Evolutionary conservation across 805 yeast genomes (phyloP).

Genomic region (Ogataea kodamae): DNA sequence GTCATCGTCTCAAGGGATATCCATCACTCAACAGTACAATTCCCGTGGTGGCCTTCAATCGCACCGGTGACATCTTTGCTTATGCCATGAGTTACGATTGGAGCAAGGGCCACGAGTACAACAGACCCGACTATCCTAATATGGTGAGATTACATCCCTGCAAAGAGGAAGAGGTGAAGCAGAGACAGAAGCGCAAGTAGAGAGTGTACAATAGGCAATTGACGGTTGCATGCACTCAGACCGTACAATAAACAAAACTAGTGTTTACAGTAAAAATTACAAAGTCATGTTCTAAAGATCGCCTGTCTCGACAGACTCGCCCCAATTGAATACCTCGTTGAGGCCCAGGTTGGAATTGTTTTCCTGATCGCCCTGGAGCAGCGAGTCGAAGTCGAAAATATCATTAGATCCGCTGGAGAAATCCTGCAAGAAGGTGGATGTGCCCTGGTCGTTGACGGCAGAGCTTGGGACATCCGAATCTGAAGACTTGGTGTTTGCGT

Average conservation of each 20-base stretch:
- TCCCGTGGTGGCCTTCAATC: constrained; percentile 75
- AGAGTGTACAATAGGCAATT: too few relatives aligned
- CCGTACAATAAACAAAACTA: constrained; percentile 6
- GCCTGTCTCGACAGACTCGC: constrained; percentile 40
- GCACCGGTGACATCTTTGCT: constrained; percentile 80
- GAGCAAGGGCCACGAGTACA: constrained; percentile 84
- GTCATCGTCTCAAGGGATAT: constrained; percentile 79
- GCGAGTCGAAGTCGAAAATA: constrained; percentile 42
- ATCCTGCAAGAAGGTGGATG: constrained; percentile 25
- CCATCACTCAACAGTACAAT: constrained; percentile 67
- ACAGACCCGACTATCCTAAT: constrained; percentile 71
- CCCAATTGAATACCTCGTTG: constrained; percentile 38
- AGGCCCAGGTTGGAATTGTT: constrained; percentile 33
- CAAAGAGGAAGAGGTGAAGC: constrained; percentile 81
- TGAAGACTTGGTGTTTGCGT: constrained; percentile 3
- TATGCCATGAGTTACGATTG: constrained; percentile 94
- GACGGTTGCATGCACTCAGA: too few relatives aligned
- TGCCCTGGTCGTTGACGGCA: constrained; percentile 15
- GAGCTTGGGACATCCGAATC: constrained; percentile 18
- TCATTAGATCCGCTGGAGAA: constrained; percentile 37
- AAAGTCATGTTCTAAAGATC: constrained; percentile 22
- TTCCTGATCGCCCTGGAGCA: constrained; percentile 40
- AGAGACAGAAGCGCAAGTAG: constrained; percentile 37
- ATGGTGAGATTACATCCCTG: constrained; percentile 79
- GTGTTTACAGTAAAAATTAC: constrained; percentile 8